Percentiles rank a stretch among this genome's conserved stretches.
Conservation (phyloP, 164 flowering plant species). For the Vitis riparia region DNA sequence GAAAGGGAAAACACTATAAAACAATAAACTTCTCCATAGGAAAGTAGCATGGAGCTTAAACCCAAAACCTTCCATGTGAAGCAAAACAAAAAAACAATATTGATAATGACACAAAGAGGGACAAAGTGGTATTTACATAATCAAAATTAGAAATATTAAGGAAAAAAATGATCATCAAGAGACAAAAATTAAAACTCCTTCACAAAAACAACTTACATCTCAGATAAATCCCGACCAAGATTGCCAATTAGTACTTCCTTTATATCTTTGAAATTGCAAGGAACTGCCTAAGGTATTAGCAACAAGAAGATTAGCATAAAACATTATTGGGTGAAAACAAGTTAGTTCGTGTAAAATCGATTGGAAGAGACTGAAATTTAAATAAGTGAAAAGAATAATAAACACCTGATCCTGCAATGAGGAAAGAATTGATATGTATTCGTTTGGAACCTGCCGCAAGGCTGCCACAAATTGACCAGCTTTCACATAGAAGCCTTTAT, state of each 20-base stretch:
- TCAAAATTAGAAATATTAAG: background rate
- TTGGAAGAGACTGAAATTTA: background rate
- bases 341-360: background rate
- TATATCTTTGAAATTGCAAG: conserved; percentile 65
- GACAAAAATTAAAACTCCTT: background rate
- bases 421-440: conserved; percentile 72
- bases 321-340: background rate
- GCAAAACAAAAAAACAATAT: background rate
- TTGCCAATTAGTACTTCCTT: conserved; percentile 53
- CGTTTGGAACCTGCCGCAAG: conserved; percentile 70
- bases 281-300: conserved; percentile 64
- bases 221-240: conserved; percentile 57
- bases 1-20: too few species aligned
- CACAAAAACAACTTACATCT: conserved; percentile 54
- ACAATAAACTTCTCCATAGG: too few species aligned
- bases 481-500: conserved; percentile 92
- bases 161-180: background rate
- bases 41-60: too few species aligned
- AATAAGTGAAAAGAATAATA: background rate
- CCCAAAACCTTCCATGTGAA: too few species aligned
- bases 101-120: background rate
- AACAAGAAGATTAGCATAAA: conserved; percentile 13
- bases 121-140: background rate
- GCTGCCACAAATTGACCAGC: conserved; percentile 94
- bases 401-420: conserved; percentile 85